Evolutionary conservation across 805 yeast species (phyloP).

Genomic region (Candida railenensis): DNA sequence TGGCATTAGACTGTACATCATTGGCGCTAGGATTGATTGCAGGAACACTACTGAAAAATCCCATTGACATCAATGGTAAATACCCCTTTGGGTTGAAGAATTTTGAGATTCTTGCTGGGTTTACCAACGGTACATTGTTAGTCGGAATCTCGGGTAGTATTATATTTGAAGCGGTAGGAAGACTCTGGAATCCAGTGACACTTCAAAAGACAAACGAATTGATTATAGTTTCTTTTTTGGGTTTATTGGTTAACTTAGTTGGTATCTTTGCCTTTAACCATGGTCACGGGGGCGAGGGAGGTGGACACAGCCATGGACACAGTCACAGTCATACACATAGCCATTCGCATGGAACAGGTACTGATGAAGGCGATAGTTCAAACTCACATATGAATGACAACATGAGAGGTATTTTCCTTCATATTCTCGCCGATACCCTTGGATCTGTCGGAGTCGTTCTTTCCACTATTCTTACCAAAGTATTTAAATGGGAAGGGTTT

Average conservation of each 20-base stretch:
- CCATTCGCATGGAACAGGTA: conserved; percentile 28
- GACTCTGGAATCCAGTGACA: conserved; percentile 74
- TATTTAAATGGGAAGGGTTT: conserved; percentile 69
- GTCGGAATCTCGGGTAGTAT: conserved; percentile 89
- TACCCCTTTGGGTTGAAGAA: conserved; percentile 86
- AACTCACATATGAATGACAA: conserved; percentile 49
- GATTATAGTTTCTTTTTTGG: conserved; percentile 78
- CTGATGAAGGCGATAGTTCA: conserved; percentile 23
- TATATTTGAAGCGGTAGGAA: conserved; percentile 78
- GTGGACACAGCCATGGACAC: conserved; percentile 28
- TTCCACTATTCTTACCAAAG: conserved; percentile 74
- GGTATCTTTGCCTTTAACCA: conserved; percentile 95
- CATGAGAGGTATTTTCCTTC: conserved; percentile 92
- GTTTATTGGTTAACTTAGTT: conserved; percentile 82
- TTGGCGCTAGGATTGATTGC: conserved; percentile 88
- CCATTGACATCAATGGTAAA: conserved; percentile 51
- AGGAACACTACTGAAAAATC: conserved; percentile 50
- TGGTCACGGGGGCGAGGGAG: conserved; percentile 57
- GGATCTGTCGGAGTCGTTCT: conserved; percentile 98
- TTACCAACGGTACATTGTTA: conserved; percentile 86
- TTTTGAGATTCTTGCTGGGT: conserved; percentile 91
- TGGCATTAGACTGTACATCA: conserved; percentile 94
- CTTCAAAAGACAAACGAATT: conserved; percentile 81
- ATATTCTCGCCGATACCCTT: conserved; percentile 89
- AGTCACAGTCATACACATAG: conserved; percentile 39